These are phyloP conservation scores for Pholiota adiposa DNA, from an alignment of 1,284 basidiomycete species.

Conservation along the genomic window DNA sequence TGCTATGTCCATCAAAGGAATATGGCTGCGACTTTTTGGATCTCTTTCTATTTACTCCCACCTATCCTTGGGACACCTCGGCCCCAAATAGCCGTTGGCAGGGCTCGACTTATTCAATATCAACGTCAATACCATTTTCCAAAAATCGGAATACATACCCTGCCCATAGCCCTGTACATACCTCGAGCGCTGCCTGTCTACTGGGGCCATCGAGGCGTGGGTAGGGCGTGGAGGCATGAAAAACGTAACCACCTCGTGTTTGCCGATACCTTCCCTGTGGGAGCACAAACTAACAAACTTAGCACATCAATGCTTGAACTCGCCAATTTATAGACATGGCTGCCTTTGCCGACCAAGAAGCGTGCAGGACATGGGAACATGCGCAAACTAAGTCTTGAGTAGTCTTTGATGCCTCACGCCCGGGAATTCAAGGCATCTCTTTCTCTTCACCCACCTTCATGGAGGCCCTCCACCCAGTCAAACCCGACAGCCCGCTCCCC, in stretches of 20 bases:
- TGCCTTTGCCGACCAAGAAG: constrained; percentile 10
- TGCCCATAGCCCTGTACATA: neutral
- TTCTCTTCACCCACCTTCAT: constrained; percentile 17
- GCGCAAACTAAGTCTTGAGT: neutral
- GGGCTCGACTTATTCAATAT: constrained; percentile 5
- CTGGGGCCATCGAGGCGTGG: neutral
- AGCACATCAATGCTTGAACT: constrained; percentile 6
- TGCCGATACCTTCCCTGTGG: neutral
- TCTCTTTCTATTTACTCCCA: neutral
- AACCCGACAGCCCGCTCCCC: constrained; percentile 8
- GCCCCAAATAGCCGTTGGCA: constrained; percentile 3
- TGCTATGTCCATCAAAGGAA: constrained; percentile 7
- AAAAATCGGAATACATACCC: neutral
- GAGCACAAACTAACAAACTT: constrained; percentile 2
- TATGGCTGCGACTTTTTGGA: neutral
- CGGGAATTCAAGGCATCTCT: constrained; percentile 8
- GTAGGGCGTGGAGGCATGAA: neutral
- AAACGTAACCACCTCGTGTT: neutral
- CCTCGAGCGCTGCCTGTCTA: neutral
- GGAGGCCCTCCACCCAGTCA: constrained; percentile 13
- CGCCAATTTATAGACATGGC: constrained; percentile 9
- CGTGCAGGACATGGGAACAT: constrained; percentile 23
- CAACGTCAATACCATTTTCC: neutral
- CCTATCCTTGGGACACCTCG: constrained; percentile 16
- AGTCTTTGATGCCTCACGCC: constrained; percentile 9